These are phyloP conservation scores for Sphagnum tenellum DNA, from an alignment of 225 moss, liverwort and hornwort genomes.

Conservation along the genomic window DNA sequence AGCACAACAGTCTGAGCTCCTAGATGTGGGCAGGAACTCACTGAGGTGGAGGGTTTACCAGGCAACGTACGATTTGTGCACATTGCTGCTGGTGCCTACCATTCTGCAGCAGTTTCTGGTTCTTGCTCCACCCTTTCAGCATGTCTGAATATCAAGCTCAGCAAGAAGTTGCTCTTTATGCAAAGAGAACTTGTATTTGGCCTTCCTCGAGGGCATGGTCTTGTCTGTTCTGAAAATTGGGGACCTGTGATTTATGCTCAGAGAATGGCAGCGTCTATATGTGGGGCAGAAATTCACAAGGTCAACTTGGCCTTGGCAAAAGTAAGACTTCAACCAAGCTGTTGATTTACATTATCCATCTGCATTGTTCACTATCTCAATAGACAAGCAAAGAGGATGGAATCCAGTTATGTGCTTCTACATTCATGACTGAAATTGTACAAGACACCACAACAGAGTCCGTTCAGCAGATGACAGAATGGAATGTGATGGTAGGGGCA, in stretches of 20 bases:
- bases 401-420: too few relatives aligned
- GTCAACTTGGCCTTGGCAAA: slow-evolving; percentile 94
- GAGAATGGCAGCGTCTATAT: slow-evolving; percentile 67
- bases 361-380: not conserved
- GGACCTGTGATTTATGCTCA: slow-evolving; percentile 13
- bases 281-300: slow-evolving; percentile 82
- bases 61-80: slow-evolving; percentile 39
- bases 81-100: slow-evolving; percentile 78
- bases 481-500: slow-evolving; percentile 34
- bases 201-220: too few relatives aligned
- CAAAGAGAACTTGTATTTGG: too few relatives aligned
- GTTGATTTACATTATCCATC: not conserved
- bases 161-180: too few relatives aligned
- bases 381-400: too few relatives aligned
- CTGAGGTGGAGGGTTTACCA: slow-evolving; percentile 55
- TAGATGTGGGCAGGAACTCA: slow-evolving; percentile 21
- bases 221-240: too few relatives aligned
- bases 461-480: not conserved
- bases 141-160: too few relatives aligned
- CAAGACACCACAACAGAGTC: too few relatives aligned
- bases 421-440: too few relatives aligned
- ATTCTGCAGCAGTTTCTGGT: slow-evolving; percentile 86
- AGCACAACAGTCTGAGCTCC: too few relatives aligned
- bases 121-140: slow-evolving; percentile 2
- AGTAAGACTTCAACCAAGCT: slow-evolving; percentile 21